Evolutionary conservation across 768 basidiomycete genomes (phyloP), one percentile per base, ranked within the genome.

Genomic region (Holtermanniella nyarrowii): DNA sequence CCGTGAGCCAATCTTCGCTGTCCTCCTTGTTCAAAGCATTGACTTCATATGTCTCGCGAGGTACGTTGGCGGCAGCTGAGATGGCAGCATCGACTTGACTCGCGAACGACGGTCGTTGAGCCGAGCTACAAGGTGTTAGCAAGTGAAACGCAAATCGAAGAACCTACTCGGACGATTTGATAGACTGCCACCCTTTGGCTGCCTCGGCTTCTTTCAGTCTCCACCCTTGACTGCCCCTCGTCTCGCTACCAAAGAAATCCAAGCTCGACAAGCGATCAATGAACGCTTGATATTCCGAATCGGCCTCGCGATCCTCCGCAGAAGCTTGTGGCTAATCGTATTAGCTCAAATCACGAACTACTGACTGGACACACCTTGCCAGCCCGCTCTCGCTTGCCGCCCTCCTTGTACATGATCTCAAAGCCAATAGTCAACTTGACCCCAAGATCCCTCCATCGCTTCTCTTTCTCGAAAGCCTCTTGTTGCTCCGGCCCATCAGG

Each of bases 391-490:
- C 61, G 76, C 51, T 73, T 72, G 40, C 80, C 79, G 44, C 77
- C 74, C 66, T 89, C 89, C 66, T 86, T 83, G 67, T 86, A 96
- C 39, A 95, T 77, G 78, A 97, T 99, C 74, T 99, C 95, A 56
- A 96, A 96, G 1, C 95, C 95, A 56, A 88, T 88, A 1, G 89
- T 83, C 84, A 97, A 82, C 75, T 97, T 97, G 82, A 96, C 85
- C 5, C 93, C 93, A 24, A 87, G 69, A 71, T 89, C 86, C 52
- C 80, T 77, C 82, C 86, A 82, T 59, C 82, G 78, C 81, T 82
- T 81, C 58, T 86, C 82, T 40, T 75, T 72, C 1, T 79, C 80
- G 4, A 77, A 81, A 71, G 85, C 81, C 18, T 57, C 56, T 58
- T 82, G 58, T 21, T 66, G 66, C 3, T 50, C 49, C n/a, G n/a